A percentile compares a stretch with the other conserved stretches of the same genome.
These are phyloP conservation scores for Sporothrix globosa DNA, from an alignment of 2,329 filamentous ascomycete genomes.

Conservation along the genomic window DNA sequence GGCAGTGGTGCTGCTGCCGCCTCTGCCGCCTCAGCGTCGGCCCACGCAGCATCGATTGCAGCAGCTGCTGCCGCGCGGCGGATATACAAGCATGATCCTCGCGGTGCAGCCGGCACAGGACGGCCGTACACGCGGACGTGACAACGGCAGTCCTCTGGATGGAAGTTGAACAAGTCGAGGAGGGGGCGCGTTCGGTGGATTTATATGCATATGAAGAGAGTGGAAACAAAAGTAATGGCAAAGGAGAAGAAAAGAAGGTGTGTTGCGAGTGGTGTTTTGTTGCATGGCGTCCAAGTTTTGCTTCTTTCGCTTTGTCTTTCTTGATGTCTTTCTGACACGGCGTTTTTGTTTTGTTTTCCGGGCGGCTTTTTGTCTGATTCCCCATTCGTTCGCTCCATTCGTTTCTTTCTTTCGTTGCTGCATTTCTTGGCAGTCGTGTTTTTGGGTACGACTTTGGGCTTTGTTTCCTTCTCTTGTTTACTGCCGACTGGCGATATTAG, in stretches of 20 bases:
- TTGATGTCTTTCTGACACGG: not conserved
- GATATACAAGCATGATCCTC: constrained; percentile 21
- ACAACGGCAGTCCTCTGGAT: not conserved
- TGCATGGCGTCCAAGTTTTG: not conserved
- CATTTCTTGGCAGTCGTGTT: not conserved
- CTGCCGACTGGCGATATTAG: not conserved
- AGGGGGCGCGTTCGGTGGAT: not conserved
- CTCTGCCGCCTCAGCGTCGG: not conserved
- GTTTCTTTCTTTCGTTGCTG: not conserved
- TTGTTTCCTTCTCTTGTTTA: not conserved
- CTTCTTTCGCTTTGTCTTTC: not conserved
- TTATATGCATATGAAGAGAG: not conserved
- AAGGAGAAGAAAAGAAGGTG: not conserved
- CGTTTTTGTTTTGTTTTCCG: constrained; percentile 1
- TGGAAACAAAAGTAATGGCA: no score
- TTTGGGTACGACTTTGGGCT: not conserved
- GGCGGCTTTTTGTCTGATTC: constrained; percentile 25
- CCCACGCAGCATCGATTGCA: not conserved
- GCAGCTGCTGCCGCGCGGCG: not conserved
- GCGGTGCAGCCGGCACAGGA: not conserved
- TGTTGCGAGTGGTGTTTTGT: not conserved
- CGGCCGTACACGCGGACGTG: not conserved
- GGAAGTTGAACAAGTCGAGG: not conserved
- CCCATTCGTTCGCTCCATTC: constrained; percentile 9
- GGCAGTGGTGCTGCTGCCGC: constrained; percentile 13